Evolutionary conservation across 371 early-diverging fungal genomes (phyloP), one percentile per base, ranked within the genome.

Genomic region (Syncephalastrum sp.): DNA sequence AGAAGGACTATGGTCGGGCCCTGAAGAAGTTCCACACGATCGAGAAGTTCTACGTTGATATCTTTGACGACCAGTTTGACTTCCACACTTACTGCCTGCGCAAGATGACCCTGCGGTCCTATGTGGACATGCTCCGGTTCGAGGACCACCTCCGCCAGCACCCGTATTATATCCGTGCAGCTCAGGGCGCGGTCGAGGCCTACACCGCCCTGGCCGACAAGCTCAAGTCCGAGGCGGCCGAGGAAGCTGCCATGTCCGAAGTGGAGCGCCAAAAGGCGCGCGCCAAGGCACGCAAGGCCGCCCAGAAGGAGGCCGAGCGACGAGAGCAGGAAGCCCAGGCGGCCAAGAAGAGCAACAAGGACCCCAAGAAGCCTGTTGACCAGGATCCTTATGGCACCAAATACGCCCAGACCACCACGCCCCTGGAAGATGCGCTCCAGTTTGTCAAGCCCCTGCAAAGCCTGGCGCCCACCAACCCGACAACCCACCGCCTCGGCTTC

Each of bases 51-150:
- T 96, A 93, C 64, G 67, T 60, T 27, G 94, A 94, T 57, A 89
- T 90, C 64, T 86, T 85, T 55, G 96, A 95, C 61, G 97, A 96
- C 62, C 96, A 97, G 74, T 93, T 95, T 56, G 98, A 98, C 75
- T 98, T 97, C 84, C 98, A 98, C 66, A 79, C 85, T 29, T 98
- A 97, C 70, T 90, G 88, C 61, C 75, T 95, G 56, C 92, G 98
- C 56, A 96, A 95, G 76, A 74, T 82, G 56, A 94, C 97, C 24
- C 63, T 97, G 38, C 85, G 94, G 25, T 75, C 95, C 15, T 98
- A 98, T 65, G 67, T 92, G 13, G 70, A 83, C 19, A 77, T 93
- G 42, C 70, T 98, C 21, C 72, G 81, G 24, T 84, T 86, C 70
- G 96, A 93, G 65, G 93, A 94, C 68, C 65, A 75, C 21, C 54